Evolutionary conservation across 2,329 filamentous ascomycete genomes (phyloP).

Genomic region (Byssochlamys sp.): DNA sequence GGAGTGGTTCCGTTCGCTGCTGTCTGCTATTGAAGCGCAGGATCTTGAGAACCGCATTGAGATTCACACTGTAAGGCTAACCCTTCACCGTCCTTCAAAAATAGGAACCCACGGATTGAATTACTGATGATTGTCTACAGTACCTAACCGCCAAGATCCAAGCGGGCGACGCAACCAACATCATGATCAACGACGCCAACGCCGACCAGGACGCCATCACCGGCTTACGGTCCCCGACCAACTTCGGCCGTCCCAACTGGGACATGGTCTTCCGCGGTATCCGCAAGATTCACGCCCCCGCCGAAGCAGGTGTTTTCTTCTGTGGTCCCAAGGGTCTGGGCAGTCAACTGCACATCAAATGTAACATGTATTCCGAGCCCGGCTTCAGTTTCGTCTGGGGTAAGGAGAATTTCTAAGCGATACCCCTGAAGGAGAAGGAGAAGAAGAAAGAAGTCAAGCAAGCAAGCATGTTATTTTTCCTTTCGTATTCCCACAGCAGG

Average conservation of each 20-base stretch:
- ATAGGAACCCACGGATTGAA: neutral
- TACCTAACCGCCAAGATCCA: slow-evolving; percentile 83
- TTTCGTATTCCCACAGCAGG: too few relatives aligned
- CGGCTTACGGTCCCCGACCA: slow-evolving; percentile 69
- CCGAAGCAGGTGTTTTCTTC: slow-evolving; percentile 72
- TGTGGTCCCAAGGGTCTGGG: slow-evolving; percentile 74
- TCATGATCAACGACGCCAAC: slow-evolving; percentile 85
- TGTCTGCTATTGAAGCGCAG: slow-evolving; percentile 76
- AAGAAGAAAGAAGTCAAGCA: neutral
- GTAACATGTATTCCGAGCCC: slow-evolving; percentile 79
- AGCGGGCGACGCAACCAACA: slow-evolving; percentile 75
- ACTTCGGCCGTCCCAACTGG: slow-evolving; percentile 77
- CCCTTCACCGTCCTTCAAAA: neutral
- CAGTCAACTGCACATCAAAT: slow-evolving; percentile 68
- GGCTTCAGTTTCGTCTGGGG: slow-evolving; percentile 52
- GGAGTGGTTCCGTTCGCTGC: slow-evolving; percentile 78
- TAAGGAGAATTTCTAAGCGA: slow-evolving; percentile 43
- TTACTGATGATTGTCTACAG: slow-evolving; percentile 16
- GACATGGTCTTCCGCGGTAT: slow-evolving; percentile 81
- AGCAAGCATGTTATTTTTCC: neutral
- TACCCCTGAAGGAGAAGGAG: neutral
- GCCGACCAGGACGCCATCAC: slow-evolving; percentile 78
- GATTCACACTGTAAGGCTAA: slow-evolving; percentile 49
- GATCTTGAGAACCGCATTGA: slow-evolving; percentile 76
- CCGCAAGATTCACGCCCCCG: slow-evolving; percentile 64